A percentile compares a stretch with the other conserved stretches of the same genome.
Conservation (phyloP, 1,284 basidiomycete genomes). For the Mycena sp. region DNA sequence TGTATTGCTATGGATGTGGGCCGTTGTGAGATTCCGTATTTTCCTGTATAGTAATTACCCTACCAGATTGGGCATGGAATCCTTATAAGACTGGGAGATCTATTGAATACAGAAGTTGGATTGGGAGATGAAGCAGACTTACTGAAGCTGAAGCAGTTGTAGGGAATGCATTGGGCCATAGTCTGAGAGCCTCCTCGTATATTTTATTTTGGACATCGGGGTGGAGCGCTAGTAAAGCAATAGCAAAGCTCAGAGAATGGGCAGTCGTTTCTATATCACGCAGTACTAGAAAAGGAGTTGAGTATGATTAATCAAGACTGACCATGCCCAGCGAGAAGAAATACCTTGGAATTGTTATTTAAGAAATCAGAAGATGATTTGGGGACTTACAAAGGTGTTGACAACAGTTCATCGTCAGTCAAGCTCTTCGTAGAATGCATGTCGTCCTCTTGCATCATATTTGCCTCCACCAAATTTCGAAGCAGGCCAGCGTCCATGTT, state of each 20-base stretch:
- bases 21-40: neutral
- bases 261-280: slow-evolving; percentile 51
- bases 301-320: neutral
- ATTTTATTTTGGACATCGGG: slow-evolving; percentile 54
- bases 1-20: slow-evolving; percentile 47
- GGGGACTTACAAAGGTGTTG: slow-evolving; percentile 53
- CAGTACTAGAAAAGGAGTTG: neutral
- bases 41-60: no score
- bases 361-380: neutral
- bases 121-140: slow-evolving; percentile 9
- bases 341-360: slow-evolving; percentile 38
- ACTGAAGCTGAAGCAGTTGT: slow-evolving; percentile 33
- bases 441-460: slow-evolving; percentile 41
- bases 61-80: slow-evolving; percentile 46
- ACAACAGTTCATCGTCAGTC: slow-evolving; percentile 54
- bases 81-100: slow-evolving; percentile 45
- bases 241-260: slow-evolving; percentile 52
- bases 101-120: no score
- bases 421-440: slow-evolving; percentile 38
- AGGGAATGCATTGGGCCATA: slow-evolving; percentile 46
- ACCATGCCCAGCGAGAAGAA: slow-evolving; percentile 54
- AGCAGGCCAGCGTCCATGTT: slow-evolving; percentile 48
- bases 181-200: slow-evolving; percentile 47
- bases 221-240: slow-evolving; percentile 55
- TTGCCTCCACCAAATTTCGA: slow-evolving; percentile 56